Evolutionary conservation across 306 rosid species (phyloP), one percentile per base, ranked within the genome.

Genomic region (Nissolia schottii): DNA sequence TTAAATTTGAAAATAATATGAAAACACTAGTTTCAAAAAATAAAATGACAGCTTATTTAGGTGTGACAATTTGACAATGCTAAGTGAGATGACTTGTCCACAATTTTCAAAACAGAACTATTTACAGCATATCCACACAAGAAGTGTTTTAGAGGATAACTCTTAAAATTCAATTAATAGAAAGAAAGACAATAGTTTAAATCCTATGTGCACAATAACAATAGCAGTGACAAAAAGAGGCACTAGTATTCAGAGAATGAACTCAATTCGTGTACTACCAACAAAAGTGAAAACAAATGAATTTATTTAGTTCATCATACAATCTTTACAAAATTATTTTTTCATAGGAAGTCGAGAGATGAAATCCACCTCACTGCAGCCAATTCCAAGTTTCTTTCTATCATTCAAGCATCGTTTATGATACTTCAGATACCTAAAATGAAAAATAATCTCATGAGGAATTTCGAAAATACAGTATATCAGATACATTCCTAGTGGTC

Each of bases 361-460:
- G 62, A 49, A 74, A 20, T 70, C 81, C 79, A 94, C 99, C 99
- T 94, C 96, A 74, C 99, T 91, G 87, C 97, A 94, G 77, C 99
- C 99, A 41, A 89, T 82, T 79, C 99, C 99, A 84, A 89, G 86
- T 79, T 94, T 89, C 91, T 89, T 91, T 79, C 97, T 81, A 60
- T 94, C 99, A 72, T 70, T 87, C 77, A 94, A 86, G 89, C 97
- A 89, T 67, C 89, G 82, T 70, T 89, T 94, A 16, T 86, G 84
- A 77, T 72, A 91, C 81, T 89, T 91, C 71, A 86, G 72, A 82
- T 91, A 94, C 94, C 99, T 94, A 80, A 70, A 83, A 81, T 54
- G 81, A 63, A 71, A 43, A 79, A 80, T 11, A 78, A 38, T 29
- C 34, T 77, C 66, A 77, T 83, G 34, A 85, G 60, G 10, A 66